Evolutionary conservation across 805 yeast genomes (phyloP).

Genomic region (Candida lessepsii): DNA sequence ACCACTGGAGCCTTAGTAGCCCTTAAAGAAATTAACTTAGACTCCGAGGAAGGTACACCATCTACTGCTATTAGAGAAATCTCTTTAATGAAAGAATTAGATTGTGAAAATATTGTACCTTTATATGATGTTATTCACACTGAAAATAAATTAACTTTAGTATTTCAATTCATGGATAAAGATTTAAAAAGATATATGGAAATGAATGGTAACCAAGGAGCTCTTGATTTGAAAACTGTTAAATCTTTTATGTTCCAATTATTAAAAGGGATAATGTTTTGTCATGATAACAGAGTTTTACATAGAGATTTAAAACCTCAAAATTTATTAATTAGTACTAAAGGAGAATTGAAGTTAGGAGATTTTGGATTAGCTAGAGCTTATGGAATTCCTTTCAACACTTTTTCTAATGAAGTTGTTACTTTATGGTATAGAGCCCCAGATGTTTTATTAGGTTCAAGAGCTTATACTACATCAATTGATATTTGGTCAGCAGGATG

Average conservation of each 20-base stretch:
- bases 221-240: slow-evolving; percentile 68
- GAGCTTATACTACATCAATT: slow-evolving; percentile 94
- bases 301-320: slow-evolving; percentile 94
- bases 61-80: slow-evolving; percentile 97
- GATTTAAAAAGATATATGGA: slow-evolving; percentile 97
- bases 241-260: slow-evolving; percentile 94
- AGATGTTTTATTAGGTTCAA: slow-evolving; percentile 89
- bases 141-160: slow-evolving; percentile 90
- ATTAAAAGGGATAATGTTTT: slow-evolving; percentile 74
- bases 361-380: slow-evolving; percentile 98
- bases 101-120: slow-evolving; percentile 89
- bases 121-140: slow-evolving; percentile 95
- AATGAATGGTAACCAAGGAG: slow-evolving; percentile 70
- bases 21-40: slow-evolving; percentile 88
- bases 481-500: slow-evolving; percentile 99
- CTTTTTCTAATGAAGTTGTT: slow-evolving; percentile 96
- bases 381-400: slow-evolving; percentile 95
- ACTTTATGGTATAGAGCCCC: slow-evolving; percentile 99
- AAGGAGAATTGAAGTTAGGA: slow-evolving; percentile 91
- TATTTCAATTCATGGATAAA: slow-evolving; percentile 89
- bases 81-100: slow-evolving; percentile 90
- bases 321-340: slow-evolving; percentile 80
- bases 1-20: slow-evolving; percentile 90
- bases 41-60: slow-evolving; percentile 97
- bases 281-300: slow-evolving; percentile 81